phyloP scores from a whole-genome alignment of 179 eudicot genomes.

The Nepenthes alata region DNA sequence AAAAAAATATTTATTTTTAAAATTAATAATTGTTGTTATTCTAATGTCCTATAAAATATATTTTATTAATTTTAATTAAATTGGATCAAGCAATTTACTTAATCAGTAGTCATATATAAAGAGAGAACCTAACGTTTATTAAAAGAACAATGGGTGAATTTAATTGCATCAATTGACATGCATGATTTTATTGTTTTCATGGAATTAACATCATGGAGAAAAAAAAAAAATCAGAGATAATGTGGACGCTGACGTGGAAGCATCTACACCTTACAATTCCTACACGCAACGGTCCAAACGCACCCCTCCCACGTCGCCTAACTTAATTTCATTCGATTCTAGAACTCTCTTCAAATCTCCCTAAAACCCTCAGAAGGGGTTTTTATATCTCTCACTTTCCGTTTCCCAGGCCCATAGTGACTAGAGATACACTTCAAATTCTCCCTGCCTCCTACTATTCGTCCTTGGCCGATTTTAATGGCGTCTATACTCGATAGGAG shows the following conservation, averaged over 20 bases:
- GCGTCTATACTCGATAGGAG: slow-evolving; percentile 68
- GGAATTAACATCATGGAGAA: background rate
- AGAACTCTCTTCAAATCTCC: slow-evolving; percentile 45
- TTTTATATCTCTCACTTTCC: background rate
- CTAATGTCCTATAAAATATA: too few relatives aligned
- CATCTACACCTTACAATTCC: slow-evolving; percentile 36
- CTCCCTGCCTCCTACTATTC: background rate
- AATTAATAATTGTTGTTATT: too few relatives aligned
- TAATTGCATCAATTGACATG: too few relatives aligned
- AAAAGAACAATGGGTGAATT: too few relatives aligned
- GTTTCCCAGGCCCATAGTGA: background rate
- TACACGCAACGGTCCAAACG: slow-evolving; percentile 20
- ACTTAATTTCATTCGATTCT: slow-evolving; percentile 18
- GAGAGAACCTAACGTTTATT: too few relatives aligned
- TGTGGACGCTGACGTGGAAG: slow-evolving; percentile 29
- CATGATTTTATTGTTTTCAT: too few relatives aligned
- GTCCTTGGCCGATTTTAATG: slow-evolving; percentile 18
- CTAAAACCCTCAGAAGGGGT: slow-evolving; percentile 52
- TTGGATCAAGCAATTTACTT: too few relatives aligned
- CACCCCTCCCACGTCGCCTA: background rate
- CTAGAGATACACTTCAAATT: too few relatives aligned
- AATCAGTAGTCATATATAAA: too few relatives aligned
- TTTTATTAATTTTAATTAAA: too few relatives aligned
- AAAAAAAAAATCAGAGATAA: slow-evolving; percentile 13
- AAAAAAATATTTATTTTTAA: too few relatives aligned